Evolutionary conservation across 768 basidiomycete species (phyloP).

Genomic region (Mycena filopes): DNA sequence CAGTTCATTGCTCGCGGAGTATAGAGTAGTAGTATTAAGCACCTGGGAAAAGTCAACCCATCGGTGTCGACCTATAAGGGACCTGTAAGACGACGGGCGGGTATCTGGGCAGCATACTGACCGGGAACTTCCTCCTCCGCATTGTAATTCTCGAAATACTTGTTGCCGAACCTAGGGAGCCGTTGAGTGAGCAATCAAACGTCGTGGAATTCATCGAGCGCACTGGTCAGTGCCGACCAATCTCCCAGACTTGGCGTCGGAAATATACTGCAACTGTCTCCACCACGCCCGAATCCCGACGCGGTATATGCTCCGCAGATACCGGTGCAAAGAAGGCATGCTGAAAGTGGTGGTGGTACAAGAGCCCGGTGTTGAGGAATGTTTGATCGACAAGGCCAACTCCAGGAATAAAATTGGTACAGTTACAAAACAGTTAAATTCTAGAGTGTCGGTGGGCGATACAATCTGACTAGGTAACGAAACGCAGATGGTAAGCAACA

Average conservation of each 20-base stretch:
- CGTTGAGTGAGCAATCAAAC: not conserved
- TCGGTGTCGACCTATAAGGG: conserved; percentile 82
- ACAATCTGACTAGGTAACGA: conserved; percentile 20
- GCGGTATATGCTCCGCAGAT: conserved; percentile 78
- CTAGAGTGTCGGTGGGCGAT: conserved; percentile 21
- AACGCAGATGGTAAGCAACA: conserved; percentile 29
- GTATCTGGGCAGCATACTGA: conserved; percentile 37
- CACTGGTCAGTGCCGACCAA: conserved; percentile 86
- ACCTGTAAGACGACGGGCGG: conserved; percentile 15
- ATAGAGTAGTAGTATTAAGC: conserved; percentile 30
- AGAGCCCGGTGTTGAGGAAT: conserved; percentile 14
- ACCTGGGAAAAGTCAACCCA: conserved; percentile 97
- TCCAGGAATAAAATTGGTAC: not conserved
- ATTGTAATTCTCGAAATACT: conserved; percentile 93
- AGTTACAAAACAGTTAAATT: conserved; percentile 6
- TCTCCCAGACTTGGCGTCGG: conserved; percentile 90
- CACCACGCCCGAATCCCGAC: conserved; percentile 90
- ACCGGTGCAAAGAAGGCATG: conserved; percentile 82
- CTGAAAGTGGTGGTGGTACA: conserved; percentile 10
- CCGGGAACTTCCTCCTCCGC: conserved; percentile 90
- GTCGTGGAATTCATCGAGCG: conserved; percentile 45
- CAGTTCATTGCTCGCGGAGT: conserved; percentile 3
- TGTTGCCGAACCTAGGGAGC: conserved; percentile 84
- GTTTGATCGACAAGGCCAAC: not conserved
- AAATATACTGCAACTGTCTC: conserved; percentile 92